phyloP scores from a whole-genome alignment of 1,139 yeast species.

The Blastobotrys ciferrii region DNA sequence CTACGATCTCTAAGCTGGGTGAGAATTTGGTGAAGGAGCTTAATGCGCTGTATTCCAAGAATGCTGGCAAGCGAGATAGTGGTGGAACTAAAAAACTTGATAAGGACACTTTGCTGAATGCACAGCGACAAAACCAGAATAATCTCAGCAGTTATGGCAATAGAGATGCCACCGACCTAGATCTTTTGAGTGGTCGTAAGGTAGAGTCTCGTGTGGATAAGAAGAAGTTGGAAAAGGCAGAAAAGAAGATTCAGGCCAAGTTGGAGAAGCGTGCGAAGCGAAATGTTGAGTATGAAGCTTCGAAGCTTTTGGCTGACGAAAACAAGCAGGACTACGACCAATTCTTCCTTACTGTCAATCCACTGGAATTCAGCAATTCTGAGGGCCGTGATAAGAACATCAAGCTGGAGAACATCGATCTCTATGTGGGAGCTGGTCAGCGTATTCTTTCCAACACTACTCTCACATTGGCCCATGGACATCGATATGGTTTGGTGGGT shows the following conservation, averaged over 20 bases:
- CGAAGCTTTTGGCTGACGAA: conserved; percentile 70
- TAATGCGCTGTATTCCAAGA: conserved; percentile 57
- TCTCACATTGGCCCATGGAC: conserved; percentile 83
- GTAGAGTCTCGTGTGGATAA: conserved; percentile 93
- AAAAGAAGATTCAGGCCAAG: conserved; percentile 92
- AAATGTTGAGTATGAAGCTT: conserved; percentile 76
- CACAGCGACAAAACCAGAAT: conserved; percentile 34
- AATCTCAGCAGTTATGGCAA: conserved; percentile 33
- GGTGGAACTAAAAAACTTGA: conserved; percentile 77
- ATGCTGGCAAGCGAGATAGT: conserved; percentile 53
- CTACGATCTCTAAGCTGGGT: conserved; percentile 51
- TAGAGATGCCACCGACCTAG: conserved; percentile 77
- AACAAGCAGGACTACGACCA: conserved; percentile 80
- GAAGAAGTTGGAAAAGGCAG: conserved; percentile 96
- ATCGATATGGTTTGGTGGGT: conserved; percentile 96
- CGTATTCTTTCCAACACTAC: conserved; percentile 88
- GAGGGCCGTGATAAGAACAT: conserved; percentile 96
- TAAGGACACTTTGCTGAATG: conserved; percentile 37
- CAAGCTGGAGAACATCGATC: conserved; percentile 86
- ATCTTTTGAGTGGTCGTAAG: conserved; percentile 78
- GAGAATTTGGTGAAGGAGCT: conserved; percentile 49
- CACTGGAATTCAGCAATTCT: conserved; percentile 78
- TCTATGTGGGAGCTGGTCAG: conserved; percentile 93
- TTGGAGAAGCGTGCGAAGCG: conserved; percentile 90
- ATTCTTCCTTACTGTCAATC: conserved; percentile 91